Conservation (phyloP, 2,329 filamentous ascomycete genomes). For the Diplocarpon rosae region DNA sequence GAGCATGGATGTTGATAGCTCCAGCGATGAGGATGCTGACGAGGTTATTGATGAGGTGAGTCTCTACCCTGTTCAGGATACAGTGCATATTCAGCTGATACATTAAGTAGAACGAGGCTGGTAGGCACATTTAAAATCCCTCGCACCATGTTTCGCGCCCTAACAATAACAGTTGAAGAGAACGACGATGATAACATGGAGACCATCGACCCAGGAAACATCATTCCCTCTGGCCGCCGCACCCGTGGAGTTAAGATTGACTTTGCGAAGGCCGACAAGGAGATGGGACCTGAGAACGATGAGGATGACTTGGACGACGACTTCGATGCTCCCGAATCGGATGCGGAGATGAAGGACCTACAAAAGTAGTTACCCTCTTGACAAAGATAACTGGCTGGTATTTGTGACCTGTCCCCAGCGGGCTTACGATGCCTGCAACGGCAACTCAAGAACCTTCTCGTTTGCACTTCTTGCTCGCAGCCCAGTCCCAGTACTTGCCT, state of each 20-base stretch:
- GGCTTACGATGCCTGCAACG: too few relatives aligned
- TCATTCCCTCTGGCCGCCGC: constrained; percentile 66
- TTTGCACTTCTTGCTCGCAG: too few relatives aligned
- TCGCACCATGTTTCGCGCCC: constrained; percentile 12
- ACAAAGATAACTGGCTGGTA: background rate
- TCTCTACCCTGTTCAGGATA: constrained; percentile 13
- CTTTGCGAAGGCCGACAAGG: constrained; percentile 79
- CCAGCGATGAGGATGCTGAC: constrained; percentile 56
- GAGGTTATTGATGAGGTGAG: constrained; percentile 34
- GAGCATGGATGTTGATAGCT: constrained; percentile 61
- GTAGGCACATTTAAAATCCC: constrained; percentile 15
- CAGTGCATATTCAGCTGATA: constrained; percentile 7
- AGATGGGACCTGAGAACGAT: constrained; percentile 67
- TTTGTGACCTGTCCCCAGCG: constrained; percentile 1
- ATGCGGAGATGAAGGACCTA: constrained; percentile 46
- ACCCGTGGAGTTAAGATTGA: constrained; percentile 90
- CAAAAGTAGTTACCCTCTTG: background rate
- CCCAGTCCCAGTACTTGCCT: too few relatives aligned
- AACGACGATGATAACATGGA: constrained; percentile 76
- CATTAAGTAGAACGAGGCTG: constrained; percentile 15
- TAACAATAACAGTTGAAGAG: constrained; percentile 42
- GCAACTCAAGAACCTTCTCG: too few relatives aligned
- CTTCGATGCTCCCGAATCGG: constrained; percentile 37
- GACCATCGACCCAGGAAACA: constrained; percentile 84
- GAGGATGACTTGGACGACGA: constrained; percentile 63